phyloP scores from a whole-genome alignment of 177 flowering plant genomes.

The Tripterygium wilfordii region DNA sequence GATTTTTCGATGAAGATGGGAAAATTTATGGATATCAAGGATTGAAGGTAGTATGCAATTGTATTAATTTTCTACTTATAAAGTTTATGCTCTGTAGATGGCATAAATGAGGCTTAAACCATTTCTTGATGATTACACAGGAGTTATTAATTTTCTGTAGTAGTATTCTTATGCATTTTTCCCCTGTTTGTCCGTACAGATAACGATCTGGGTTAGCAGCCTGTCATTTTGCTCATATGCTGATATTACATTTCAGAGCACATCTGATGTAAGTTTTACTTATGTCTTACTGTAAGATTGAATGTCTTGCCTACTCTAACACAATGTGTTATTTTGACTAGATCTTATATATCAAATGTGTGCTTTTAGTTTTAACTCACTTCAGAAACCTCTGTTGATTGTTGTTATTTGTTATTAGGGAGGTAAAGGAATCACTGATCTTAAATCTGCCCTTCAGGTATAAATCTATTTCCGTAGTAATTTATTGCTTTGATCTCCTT shows the following conservation, averaged over 20 bases:
- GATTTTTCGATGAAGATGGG: constrained; percentile 84
- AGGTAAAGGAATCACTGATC: constrained; percentile 82
- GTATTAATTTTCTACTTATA: neutral
- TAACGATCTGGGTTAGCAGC: constrained; percentile 71
- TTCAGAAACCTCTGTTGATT: too few relatives aligned
- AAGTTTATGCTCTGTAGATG: too few relatives aligned
- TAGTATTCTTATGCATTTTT: neutral
- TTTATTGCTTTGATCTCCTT: neutral
- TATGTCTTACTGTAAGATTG: too few relatives aligned
- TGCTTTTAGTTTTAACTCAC: too few relatives aligned
- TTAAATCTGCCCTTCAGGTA: constrained; percentile 80
- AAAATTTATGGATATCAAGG: constrained; percentile 82
- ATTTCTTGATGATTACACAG: too few relatives aligned
- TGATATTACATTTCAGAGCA: constrained; percentile 59
- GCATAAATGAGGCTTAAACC: too few relatives aligned
- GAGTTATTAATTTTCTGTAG: neutral
- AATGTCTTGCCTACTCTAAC: too few relatives aligned
- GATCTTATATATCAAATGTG: too few relatives aligned
- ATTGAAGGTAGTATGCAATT: constrained; percentile 51
- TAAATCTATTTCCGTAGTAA: neutral
- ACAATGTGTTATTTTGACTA: too few relatives aligned
- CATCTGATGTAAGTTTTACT: constrained; percentile 70
- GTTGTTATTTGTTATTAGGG: constrained; percentile 34
- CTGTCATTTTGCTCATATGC: constrained; percentile 77
- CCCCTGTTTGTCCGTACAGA: constrained; percentile 40